Evolutionary conservation across 1,284 basidiomycete genomes (phyloP).

Genomic region (Mycosarcoma maydis): DNA sequence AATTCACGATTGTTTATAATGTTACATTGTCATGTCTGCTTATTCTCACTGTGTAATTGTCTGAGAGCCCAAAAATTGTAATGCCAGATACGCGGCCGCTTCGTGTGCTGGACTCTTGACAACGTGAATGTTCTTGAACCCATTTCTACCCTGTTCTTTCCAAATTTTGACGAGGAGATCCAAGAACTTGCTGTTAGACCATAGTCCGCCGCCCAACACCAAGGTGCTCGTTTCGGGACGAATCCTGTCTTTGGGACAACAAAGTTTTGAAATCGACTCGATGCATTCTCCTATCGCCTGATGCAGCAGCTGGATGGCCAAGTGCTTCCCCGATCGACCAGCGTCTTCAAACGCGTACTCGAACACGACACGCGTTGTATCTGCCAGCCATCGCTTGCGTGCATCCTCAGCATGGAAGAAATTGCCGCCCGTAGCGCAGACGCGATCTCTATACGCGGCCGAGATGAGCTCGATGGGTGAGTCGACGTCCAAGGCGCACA

Average conservation of each 20-base stretch:
- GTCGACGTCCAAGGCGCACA: slow-evolving; percentile 20
- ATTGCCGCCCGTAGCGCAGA: slow-evolving; percentile 36
- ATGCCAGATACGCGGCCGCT: slow-evolving; percentile 35
- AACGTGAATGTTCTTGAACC: slow-evolving; percentile 45
- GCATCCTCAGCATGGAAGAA: slow-evolving; percentile 51
- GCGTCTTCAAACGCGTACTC: slow-evolving; percentile 16
- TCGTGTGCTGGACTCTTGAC: slow-evolving; percentile 56
- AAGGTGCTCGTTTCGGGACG: slow-evolving; percentile 31
- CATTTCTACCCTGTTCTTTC: slow-evolving; percentile 24
- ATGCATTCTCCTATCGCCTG: slow-evolving; percentile 39
- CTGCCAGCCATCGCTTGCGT: slow-evolving; percentile 61
- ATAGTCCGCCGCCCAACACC: slow-evolving; percentile 60
- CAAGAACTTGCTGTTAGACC: slow-evolving; percentile 47
- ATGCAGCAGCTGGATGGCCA: slow-evolving; percentile 34
- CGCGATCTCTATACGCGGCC: slow-evolving; percentile 39
- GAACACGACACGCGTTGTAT: slow-evolving; percentile 55
- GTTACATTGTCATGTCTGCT: too few relatives aligned
- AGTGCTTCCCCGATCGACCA: slow-evolving; percentile 16
- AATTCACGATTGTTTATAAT: too few relatives aligned
- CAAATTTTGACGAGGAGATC: slow-evolving; percentile 37
- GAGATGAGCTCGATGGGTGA: slow-evolving; percentile 45
- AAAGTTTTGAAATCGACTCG: slow-evolving; percentile 36
- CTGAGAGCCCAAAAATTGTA: slow-evolving; percentile 25
- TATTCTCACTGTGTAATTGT: too few relatives aligned
- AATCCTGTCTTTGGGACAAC: slow-evolving; percentile 22